Evolutionary conservation across 2,329 filamentous ascomycete genomes (phyloP).

Genomic region (Stemphylium lycopersici): DNA sequence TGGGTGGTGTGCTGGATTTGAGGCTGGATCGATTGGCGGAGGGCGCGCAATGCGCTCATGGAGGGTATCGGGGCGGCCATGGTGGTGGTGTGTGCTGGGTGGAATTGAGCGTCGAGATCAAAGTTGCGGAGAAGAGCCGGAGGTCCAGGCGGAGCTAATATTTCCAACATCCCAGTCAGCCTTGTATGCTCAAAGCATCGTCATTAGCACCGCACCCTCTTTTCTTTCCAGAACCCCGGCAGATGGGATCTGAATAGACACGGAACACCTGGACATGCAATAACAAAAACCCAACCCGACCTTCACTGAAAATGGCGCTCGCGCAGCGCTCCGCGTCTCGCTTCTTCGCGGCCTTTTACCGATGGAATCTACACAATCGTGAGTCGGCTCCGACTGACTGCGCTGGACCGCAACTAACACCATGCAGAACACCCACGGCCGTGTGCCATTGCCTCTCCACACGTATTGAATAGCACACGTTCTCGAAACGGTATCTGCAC

Average conservation of each 20-base stretch:
- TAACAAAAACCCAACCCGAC: neutral
- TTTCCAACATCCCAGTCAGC: constrained; percentile 15
- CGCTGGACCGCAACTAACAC: constrained; percentile 5
- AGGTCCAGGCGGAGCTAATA: constrained; percentile 23
- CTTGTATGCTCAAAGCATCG: constrained; percentile 2
- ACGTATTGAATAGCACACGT: neutral
- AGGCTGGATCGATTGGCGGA: constrained; percentile 34
- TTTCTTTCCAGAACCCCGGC: neutral
- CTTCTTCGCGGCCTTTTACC: constrained; percentile 55
- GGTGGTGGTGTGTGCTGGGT: constrained; percentile 14
- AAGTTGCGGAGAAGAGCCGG: constrained; percentile 33
- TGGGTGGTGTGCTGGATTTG: constrained; percentile 52
- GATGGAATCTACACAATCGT: constrained; percentile 47
- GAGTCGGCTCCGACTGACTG: constrained; percentile 9
- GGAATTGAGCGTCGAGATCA: constrained; percentile 12
- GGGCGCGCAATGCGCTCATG: constrained; percentile 37
- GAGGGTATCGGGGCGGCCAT: constrained; percentile 45
- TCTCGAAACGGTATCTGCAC: neutral
- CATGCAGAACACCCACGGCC: constrained; percentile 15
- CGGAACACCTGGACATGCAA: neutral
- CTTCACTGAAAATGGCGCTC: constrained; percentile 23
- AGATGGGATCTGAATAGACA: neutral
- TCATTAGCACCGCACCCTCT: constrained; percentile 10
- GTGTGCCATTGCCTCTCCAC: constrained; percentile 7
- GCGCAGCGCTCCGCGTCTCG: constrained; percentile 33